Conservation (phyloP, 129 eudicot species). For the Chrysanthemum seticuspe region DNA sequence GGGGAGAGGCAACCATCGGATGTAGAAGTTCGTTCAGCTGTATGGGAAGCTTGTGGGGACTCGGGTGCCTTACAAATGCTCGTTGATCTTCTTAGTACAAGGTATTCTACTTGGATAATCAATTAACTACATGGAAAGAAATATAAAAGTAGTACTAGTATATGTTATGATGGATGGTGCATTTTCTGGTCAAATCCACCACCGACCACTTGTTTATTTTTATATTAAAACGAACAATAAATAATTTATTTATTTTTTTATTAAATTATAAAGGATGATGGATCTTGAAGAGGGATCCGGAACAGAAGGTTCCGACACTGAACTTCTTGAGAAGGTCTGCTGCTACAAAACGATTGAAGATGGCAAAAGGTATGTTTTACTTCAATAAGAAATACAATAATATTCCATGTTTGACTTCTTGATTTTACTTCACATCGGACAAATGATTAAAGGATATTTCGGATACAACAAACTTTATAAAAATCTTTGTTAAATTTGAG, state of each 20-base stretch:
- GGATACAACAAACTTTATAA: neutral
- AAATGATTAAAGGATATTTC: neutral
- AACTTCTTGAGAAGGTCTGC: slow-evolving; percentile 48
- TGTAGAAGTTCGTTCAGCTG: slow-evolving; percentile 82
- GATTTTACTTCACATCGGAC: slow-evolving; percentile 18
- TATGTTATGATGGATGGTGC: neutral
- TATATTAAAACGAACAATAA: neutral
- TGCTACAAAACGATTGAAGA: slow-evolving; percentile 27
- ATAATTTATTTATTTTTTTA: neutral
- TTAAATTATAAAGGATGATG: slow-evolving; percentile 52
- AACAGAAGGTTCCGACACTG: slow-evolving; percentile 65
- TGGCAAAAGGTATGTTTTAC: slow-evolving; percentile 43
- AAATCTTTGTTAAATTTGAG: neutral
- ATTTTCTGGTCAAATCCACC: neutral
- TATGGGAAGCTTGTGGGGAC: slow-evolving; percentile 97
- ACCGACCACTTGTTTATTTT: neutral
- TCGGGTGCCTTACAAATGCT: slow-evolving; percentile 87
- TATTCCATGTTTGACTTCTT: neutral
- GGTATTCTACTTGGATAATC: slow-evolving; percentile 39
- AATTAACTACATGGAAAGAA: neutral
- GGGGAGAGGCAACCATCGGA: slow-evolving; percentile 83
- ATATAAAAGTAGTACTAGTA: neutral
- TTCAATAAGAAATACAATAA: neutral
- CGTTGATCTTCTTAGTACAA: slow-evolving; percentile 79
- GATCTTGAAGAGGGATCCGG: slow-evolving; percentile 96